Evolutionary conservation across 495 filamentous ascomycete genomes (phyloP).

Genomic region (Parachaetomium inaequale): DNA sequence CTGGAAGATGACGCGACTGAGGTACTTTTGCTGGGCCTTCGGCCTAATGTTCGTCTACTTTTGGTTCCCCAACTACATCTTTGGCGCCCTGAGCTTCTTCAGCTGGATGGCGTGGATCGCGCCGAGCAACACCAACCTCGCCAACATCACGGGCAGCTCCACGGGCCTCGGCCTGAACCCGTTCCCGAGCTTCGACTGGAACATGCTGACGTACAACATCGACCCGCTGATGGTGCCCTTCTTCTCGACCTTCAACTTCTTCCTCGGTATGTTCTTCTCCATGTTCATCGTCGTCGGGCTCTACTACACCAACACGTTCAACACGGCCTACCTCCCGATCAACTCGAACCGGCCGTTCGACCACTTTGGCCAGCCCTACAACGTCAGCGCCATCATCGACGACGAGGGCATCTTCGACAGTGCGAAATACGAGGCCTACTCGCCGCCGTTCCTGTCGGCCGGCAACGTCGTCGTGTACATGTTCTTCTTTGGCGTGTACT

Average conservation of each 20-base stretch:
- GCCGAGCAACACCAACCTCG: conserved; percentile 34
- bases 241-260: conserved; percentile 44
- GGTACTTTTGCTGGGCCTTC: conserved; percentile 36
- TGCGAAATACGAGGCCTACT: conserved; percentile 37
- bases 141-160: conserved; percentile 31
- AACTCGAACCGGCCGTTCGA: conserved; percentile 41
- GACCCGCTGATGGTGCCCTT: conserved; percentile 45
- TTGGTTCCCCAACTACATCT: conserved; percentile 46
- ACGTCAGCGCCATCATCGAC: conserved; percentile 36
- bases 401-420: conserved; percentile 37
- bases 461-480: conserved; percentile 36
- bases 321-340: conserved; percentile 40
- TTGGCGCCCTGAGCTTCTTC: conserved; percentile 37
- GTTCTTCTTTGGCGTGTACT: conserved; percentile 42
- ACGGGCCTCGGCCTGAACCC: conserved; percentile 41
- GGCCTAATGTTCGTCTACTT: conserved; percentile 42
- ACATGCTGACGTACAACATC: conserved; percentile 32
- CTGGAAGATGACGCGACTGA: conserved; percentile 35
- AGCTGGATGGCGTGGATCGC: conserved; percentile 46
- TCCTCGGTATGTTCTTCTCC: conserved; percentile 32
- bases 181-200: conserved; percentile 44
- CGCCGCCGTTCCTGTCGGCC: conserved; percentile 41
- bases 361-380: conserved; percentile 38
- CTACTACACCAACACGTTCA: conserved; percentile 40
- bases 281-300: conserved; percentile 33